Evolutionary conservation across 1,284 basidiomycete genomes (phyloP), one percentile per base, ranked within the genome.

Genomic region (Pseudozyma hubeiensis): DNA sequence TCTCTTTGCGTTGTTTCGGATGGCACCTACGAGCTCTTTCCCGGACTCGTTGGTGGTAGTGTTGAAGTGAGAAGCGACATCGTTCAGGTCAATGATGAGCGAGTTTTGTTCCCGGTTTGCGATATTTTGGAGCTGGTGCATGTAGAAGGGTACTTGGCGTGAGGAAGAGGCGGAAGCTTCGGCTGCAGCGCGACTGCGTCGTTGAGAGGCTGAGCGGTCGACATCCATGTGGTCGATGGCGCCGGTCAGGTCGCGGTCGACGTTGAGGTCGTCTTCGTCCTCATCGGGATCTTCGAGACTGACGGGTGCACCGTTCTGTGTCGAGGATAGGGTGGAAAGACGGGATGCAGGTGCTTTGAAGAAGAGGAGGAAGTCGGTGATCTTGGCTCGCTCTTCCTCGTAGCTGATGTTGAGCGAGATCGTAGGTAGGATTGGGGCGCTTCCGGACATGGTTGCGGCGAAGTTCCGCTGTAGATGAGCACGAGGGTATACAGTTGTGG

Each of bases 41-140:
- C 77, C 77, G 1, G 60, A 59, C n/a, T 72, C 64, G 51, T 53
- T 52, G 19, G 67, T 67, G 16, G 55, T 34, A 13, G 73, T 64
- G 56, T 71, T 64, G 50, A 44, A 48, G 35, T 75, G 74, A 1
- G 88, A 87, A 63, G 88, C 86, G 31, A 95, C 86, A 83, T 95
- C 93, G 82, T 93, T 92, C 33, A 95, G 85, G 72, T 93, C 92
- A 73, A 95, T 89, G 45, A 90, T 86, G 16, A 95, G 87, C 88
- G 91, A 91, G 74, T 93, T 89, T 82, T 94, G 92, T 66, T 96
- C 92, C 47, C 96, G 89, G 85, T 99, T 97, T 53, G 95, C 93
- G 67, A 99, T 91, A 55, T 88, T 88, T 91, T 95, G 92, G 92
- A 99, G 87, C 82, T 95, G 92, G 54, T 89, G 88, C 89, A 94